phyloP scores from a whole-genome alignment of 345 rosid genomes.

The Cochlearia excelsa region DNA sequence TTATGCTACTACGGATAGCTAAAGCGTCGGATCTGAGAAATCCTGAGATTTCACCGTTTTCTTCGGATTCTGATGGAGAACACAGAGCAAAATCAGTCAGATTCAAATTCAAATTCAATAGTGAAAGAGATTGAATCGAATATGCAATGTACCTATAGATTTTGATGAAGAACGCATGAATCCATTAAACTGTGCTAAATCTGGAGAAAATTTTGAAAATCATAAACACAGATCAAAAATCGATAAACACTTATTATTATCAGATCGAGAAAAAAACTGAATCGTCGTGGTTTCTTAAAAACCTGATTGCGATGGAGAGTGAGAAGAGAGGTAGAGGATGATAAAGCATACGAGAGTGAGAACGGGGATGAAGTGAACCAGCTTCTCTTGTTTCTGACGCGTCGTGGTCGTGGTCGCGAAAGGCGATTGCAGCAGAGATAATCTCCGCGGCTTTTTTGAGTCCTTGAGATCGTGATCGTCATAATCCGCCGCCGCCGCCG shows the following conservation, averaged over 20 bases:
- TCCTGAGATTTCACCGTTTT: conserved; percentile 37
- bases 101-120: not conserved
- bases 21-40: conserved; percentile 44
- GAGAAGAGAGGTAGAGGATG: conserved; percentile 79
- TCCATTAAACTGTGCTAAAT: conserved; percentile 74
- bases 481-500: conserved; percentile 28
- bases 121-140: conserved; percentile 14
- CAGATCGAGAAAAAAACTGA: not conserved
- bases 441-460: conserved; percentile 48
- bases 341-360: conserved; percentile 77
- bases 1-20: conserved; percentile 56
- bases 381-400: conserved; percentile 49
- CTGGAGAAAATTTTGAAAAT: conserved; percentile 37
- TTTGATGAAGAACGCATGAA: conserved; percentile 47
- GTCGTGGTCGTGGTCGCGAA: conserved; percentile 41
- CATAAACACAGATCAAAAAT: not conserved
- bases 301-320: conserved; percentile 78
- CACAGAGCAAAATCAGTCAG: not conserved
- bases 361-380: conserved; percentile 82
- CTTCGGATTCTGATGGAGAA: conserved; percentile 38
- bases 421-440: conserved; percentile 36
- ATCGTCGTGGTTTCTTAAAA: conserved; percentile 11
- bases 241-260: no score
- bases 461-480: conserved; percentile 56
- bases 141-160: conserved; percentile 60